Conservation (phyloP, 1,139 yeast genomes). For the Lodderomyces beijingensis region DNA sequence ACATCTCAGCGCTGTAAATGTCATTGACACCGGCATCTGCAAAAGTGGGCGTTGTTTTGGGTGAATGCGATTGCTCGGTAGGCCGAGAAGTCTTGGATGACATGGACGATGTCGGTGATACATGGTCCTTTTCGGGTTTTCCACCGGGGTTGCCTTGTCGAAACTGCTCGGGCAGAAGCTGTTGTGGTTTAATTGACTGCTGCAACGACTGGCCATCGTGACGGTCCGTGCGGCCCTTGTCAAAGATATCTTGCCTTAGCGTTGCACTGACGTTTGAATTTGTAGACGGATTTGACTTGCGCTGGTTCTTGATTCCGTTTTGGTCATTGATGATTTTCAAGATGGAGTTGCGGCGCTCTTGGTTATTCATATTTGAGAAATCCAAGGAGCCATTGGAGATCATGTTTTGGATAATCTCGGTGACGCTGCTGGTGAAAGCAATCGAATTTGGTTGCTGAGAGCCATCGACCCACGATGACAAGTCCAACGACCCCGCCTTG, state of each 20-base stretch:
- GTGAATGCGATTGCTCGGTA: constrained; percentile 38
- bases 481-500: constrained; percentile 1
- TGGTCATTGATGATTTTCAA: constrained; percentile 35
- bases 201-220: constrained; percentile 1
- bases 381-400: constrained; percentile 39
- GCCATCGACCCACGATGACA: constrained; percentile 4
- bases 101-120: constrained; percentile 36
- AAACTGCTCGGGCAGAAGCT: constrained; percentile 2
- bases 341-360: constrained; percentile 42
- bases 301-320: constrained; percentile 17
- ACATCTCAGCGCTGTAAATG: constrained; percentile 2
- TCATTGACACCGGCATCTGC: constrained; percentile 12
- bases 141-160: constrained; percentile 1
- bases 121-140: constrained; percentile 8
- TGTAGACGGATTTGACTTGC: constrained; percentile 8
- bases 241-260: constrained; percentile 43
- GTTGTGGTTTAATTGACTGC: not conserved
- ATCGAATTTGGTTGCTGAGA: not conserved
- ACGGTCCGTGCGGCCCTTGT: constrained; percentile 14
- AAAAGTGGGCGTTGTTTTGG: constrained; percentile 36
- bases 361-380: constrained; percentile 37
- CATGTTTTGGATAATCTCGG: constrained; percentile 34
- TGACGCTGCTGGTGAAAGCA: constrained; percentile 23
- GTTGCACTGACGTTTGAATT: constrained; percentile 15
- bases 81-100: constrained; percentile 30